phyloP scores from a whole-genome alignment of 257 asterid species.

The Gentiana straminea region DNA sequence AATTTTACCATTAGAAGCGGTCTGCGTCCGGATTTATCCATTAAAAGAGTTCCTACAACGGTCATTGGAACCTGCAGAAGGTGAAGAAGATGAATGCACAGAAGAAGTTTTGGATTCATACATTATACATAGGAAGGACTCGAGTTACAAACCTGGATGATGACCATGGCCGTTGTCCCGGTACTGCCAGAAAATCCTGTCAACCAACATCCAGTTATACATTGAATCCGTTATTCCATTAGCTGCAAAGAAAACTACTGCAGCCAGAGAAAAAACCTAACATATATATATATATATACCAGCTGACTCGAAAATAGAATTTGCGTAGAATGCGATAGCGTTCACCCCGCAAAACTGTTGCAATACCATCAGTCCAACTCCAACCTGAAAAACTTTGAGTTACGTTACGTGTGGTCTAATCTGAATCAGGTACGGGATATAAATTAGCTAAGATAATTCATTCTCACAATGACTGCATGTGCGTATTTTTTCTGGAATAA shows the following conservation, averaged over 20 bases:
- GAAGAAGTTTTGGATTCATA: background rate
- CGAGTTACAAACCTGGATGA: conserved; percentile 47
- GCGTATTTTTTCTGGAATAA: conserved; percentile 75
- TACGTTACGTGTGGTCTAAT: background rate
- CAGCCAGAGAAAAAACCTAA: background rate
- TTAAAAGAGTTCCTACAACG: conserved; percentile 53
- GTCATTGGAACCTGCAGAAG: conserved; percentile 69
- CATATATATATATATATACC: conserved; percentile 26
- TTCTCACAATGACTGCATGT: conserved; percentile 53
- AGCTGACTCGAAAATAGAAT: conserved; percentile 72
- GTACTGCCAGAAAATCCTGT: conserved; percentile 61
- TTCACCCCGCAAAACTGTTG: conserved; percentile 90
- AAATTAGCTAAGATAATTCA: background rate
- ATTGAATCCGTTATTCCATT: background rate
- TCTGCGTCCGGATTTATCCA: conserved; percentile 81
- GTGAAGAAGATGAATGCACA: background rate
- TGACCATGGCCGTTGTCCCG: conserved; percentile 78
- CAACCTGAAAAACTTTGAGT: conserved; percentile 39
- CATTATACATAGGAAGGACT: background rate
- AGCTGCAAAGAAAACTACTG: conserved; percentile 3
- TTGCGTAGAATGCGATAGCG: conserved; percentile 81
- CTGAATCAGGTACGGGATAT: background rate
- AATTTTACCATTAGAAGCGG: conserved; percentile 58
- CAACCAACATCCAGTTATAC: conserved; percentile 4
- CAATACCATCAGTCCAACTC: conserved; percentile 88